phyloP scores from a whole-genome alignment of 371 early-diverging fungal species.

The Mucor lusitanicus region DNA sequence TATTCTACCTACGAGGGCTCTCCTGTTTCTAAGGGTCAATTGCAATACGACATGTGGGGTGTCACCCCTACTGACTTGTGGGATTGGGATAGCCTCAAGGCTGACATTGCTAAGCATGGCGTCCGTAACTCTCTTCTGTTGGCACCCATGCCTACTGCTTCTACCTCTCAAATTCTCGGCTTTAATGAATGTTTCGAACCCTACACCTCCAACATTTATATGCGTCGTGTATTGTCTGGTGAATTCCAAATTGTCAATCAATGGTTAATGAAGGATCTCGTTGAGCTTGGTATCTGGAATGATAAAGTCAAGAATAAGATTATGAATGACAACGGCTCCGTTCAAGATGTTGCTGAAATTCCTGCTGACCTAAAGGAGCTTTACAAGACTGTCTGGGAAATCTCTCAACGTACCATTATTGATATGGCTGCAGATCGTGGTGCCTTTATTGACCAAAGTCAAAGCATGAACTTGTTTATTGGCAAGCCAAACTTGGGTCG shows the following conservation, averaged over 20 bases:
- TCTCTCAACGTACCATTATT: slow-evolving; percentile 87
- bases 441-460: slow-evolving; percentile 98
- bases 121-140: slow-evolving; percentile 96
- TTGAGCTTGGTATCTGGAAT: slow-evolving; percentile 91
- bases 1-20: slow-evolving; percentile 93
- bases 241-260: slow-evolving; percentile 99
- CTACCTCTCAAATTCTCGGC: slow-evolving; percentile 98
- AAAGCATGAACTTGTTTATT: slow-evolving; percentile 97
- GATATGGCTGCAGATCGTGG: slow-evolving; percentile 95
- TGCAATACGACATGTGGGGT: slow-evolving; percentile 98
- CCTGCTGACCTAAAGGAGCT: slow-evolving; percentile 91
- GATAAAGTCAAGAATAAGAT: slow-evolving; percentile 94
- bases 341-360: slow-evolving; percentile 79
- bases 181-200: slow-evolving; percentile 99
- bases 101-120: slow-evolving; percentile 85
- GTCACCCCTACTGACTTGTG: slow-evolving; percentile 79
- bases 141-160: slow-evolving; percentile 99
- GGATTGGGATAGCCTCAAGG: slow-evolving; percentile 93
- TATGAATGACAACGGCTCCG: slow-evolving; percentile 94
- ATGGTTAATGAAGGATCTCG: slow-evolving; percentile 91
- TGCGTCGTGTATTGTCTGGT: slow-evolving; percentile 97
- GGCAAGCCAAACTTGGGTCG: slow-evolving; percentile 90
- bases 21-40: slow-evolving; percentile 90
- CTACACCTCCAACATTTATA: slow-evolving; percentile 98
- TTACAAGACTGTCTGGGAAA: slow-evolving; percentile 99